phyloP scores from a whole-genome alignment of 75 land plant genomes.

The Gnetum montanum region DNA sequence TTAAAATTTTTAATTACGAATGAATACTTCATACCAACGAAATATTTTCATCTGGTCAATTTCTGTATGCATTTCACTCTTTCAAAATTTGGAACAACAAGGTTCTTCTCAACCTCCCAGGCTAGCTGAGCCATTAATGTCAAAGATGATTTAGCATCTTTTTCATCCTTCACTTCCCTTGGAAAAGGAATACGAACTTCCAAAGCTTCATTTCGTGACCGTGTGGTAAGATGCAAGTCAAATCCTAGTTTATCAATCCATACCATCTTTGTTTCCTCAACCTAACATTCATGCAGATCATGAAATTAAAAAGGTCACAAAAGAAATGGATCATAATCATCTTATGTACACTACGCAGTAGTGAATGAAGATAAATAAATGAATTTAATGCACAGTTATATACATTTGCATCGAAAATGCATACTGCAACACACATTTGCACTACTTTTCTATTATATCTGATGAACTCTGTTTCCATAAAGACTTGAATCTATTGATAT shows the following conservation, averaged over 20 bases:
- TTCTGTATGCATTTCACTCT: constrained; percentile 36
- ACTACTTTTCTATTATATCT: no score
- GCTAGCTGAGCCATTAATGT: constrained; percentile 92
- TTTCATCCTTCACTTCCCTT: constrained; percentile 86
- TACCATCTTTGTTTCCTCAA: constrained; percentile 66
- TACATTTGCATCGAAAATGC: no score
- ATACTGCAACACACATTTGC: no score
- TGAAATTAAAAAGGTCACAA: no score
- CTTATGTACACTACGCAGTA: no score
- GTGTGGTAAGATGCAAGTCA: constrained; percentile 59
- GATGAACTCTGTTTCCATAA: no score
- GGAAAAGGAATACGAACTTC: constrained; percentile 86
- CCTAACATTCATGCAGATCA: no score
- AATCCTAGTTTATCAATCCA: constrained; percentile 97
- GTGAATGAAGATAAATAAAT: no score
- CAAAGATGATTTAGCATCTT: constrained; percentile 77
- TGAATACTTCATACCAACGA: background rate
- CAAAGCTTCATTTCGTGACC: constrained; percentile 25
- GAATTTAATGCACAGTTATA: no score
- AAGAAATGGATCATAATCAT: no score
- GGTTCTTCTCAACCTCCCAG: constrained; percentile 88
- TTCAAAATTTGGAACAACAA: constrained; percentile 45
- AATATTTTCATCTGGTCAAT: constrained; percentile 3
- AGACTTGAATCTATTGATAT: no score
- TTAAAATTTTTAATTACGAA: no score